These are phyloP conservation scores for Ophiocordyceps camponoti-saundersi DNA, from an alignment of 2,329 filamentous ascomycete species.

Conservation along the genomic window DNA sequence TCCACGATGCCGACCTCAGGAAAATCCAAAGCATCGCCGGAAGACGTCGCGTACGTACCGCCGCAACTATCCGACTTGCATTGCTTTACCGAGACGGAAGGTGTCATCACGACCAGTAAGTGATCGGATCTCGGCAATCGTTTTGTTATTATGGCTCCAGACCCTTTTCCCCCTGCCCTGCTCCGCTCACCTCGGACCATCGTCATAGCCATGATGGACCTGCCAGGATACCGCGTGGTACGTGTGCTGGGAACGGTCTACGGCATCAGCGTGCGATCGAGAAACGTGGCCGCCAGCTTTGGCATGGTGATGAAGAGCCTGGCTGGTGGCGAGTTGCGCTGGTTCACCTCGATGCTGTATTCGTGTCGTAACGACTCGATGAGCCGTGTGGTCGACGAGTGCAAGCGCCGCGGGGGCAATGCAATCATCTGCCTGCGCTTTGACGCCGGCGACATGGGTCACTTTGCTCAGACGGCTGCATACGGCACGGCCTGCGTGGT, in stretches of 20 bases:
- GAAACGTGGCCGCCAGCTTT: constrained; percentile 39
- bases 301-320: constrained; percentile 39
- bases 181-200: not conserved
- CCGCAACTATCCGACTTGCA: constrained; percentile 28
- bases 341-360: constrained; percentile 44
- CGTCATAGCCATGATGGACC: constrained; percentile 37
- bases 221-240: constrained; percentile 42
- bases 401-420: constrained; percentile 39
- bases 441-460: constrained; percentile 35
- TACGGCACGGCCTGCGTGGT: constrained; percentile 42
- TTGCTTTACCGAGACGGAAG: constrained; percentile 44
- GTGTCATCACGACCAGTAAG: constrained; percentile 40
- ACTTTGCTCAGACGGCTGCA: constrained; percentile 40
- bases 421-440: constrained; percentile 42
- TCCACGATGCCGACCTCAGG: not conserved
- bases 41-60: constrained; percentile 18
- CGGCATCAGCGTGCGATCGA: constrained; percentile 37
- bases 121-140: not conserved
- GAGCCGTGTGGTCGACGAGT: constrained; percentile 35
- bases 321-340: constrained; percentile 39
- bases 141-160: too few relatives aligned
- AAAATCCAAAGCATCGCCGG: constrained; percentile 5
- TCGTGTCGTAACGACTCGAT: constrained; percentile 41
- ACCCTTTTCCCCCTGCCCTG: too few relatives aligned
- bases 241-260: constrained; percentile 40